Evolutionary conservation across 2,329 filamentous ascomycete species (phyloP), one percentile per base, ranked within the genome.

Genomic region (Xylaria sp.): DNA sequence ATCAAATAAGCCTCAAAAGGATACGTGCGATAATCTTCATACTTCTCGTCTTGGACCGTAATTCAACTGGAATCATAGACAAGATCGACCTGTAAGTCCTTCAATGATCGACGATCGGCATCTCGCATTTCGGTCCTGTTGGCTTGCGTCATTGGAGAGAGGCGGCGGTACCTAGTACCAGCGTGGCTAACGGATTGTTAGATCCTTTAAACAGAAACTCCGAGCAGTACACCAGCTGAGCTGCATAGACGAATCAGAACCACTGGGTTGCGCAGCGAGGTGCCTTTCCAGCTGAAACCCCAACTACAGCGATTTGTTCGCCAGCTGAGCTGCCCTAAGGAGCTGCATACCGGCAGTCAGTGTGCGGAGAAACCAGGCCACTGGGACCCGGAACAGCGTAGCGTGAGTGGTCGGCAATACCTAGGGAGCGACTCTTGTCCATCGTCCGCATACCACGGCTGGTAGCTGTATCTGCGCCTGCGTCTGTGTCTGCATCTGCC

Each of bases 171-270:
- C 23, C 23, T 25, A 32, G 57, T 48, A 48, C 65, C 56, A 41
- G 65, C 52, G 18, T 55, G 51, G 63, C 71, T 70, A 28, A 71
- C 59, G 41, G 25, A 6, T 50, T 60, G 28, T 58, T 34, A 66
- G 64, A 58, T n/a, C 23, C 63, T 68, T 46, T 32, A 61, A 23
- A 57, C 34, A 23, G 39, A 63, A 59, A 57, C 37, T n/a, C 64
- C 56, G 69, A 61, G 44, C 12, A 23, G 50, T 37, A 25, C 32
- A 34, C 51, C 41, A 70, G 68, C 68, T 71, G 65, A 69, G 57
- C 66, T 72, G 65, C 70, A 65, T 51, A 61, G 50, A 51, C 68
- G n/a, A 59, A 63, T 46, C 25, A 56, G 39, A 32, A 23, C 37
- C n/a, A 37, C 44, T 61, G 57, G 12, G 61, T 41, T 57, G 15